Evolutionary conservation across 2,329 filamentous ascomycete genomes (phyloP).

Genomic region (Fusarium pilosicola): DNA sequence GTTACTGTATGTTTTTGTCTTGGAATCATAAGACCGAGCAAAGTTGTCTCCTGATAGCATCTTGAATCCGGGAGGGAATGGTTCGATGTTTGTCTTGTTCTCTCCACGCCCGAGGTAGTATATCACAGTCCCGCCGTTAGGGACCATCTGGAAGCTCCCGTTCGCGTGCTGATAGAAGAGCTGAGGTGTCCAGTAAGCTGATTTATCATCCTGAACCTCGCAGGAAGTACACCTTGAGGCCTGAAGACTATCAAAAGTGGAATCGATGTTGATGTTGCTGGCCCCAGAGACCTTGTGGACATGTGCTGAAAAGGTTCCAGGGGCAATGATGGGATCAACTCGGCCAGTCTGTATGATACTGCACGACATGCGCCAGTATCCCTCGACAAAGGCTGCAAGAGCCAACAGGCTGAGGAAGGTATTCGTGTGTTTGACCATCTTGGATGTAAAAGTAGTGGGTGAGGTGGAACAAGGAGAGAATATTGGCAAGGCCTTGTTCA

Average conservation of each 20-base stretch:
- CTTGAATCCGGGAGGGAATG: constrained; percentile 39
- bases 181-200: constrained; percentile 42
- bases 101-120: constrained; percentile 40
- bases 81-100: constrained; percentile 37
- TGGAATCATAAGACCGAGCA: constrained; percentile 28
- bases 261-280: constrained; percentile 32
- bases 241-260: constrained; percentile 29
- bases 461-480: constrained; percentile 10
- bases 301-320: constrained; percentile 33
- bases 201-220: constrained; percentile 39
- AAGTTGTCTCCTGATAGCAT: constrained; percentile 35
- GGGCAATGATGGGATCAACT: constrained; percentile 36
- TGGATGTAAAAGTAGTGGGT: background rate
- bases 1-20: constrained; percentile 34
- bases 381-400: constrained; percentile 21
- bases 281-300: constrained; percentile 39
- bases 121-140: constrained; percentile 35
- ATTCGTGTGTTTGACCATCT: constrained; percentile 21
- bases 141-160: constrained; percentile 38
- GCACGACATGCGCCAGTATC: constrained; percentile 41
- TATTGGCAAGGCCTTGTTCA: constrained; percentile 14
- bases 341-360: constrained; percentile 37
- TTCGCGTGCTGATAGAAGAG: constrained; percentile 36
- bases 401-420: constrained; percentile 16
- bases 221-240: constrained; percentile 38